Conservation (phyloP, 2,329 filamentous ascomycete species). For the Coniochaeta ligniaria region DNA sequence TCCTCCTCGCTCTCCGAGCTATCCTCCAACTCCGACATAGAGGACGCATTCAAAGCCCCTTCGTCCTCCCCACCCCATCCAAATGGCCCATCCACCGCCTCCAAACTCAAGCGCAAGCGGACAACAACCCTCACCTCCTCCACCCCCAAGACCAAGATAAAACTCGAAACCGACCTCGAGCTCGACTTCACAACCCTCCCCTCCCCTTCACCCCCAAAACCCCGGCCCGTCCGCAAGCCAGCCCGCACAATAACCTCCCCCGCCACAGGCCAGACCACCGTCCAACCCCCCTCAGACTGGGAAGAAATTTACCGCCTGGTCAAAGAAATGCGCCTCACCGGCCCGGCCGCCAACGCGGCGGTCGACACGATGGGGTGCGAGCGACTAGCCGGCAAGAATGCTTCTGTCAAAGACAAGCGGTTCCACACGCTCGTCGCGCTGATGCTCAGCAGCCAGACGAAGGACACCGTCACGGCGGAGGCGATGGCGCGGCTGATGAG, state of each 20-base stretch:
- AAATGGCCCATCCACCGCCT: slow-evolving; percentile 3
- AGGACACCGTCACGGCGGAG: slow-evolving; percentile 81
- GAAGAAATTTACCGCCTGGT: slow-evolving; percentile 71
- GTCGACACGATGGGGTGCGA: slow-evolving; percentile 99
- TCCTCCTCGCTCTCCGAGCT: slow-evolving; percentile 4
- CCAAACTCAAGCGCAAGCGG: slow-evolving; percentile 22
- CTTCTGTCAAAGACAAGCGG: slow-evolving; percentile 51
- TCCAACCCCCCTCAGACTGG: slow-evolving; percentile 71
- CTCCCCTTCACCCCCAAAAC: slow-evolving; percentile 17
- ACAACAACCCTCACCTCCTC: slow-evolving; percentile 18
- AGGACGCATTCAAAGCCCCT: slow-evolving; percentile 18
- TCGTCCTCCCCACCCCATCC: slow-evolving; percentile 1
- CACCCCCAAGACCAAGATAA: slow-evolving; percentile 17
- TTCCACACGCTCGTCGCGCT: slow-evolving; percentile 83
- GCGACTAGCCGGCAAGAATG: slow-evolving; percentile 51
- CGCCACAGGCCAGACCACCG: slow-evolving; percentile 21
- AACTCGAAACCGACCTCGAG: slow-evolving; percentile 3
- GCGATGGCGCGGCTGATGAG: slow-evolving; percentile 75
- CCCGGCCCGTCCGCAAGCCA: slow-evolving; percentile 31
- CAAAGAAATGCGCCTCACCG: slow-evolving; percentile 62
- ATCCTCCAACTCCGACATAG: slow-evolving; percentile 19
- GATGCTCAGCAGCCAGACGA: slow-evolving; percentile 90
- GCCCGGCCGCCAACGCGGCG: slow-evolving; percentile 62
- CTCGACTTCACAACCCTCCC: slow-evolving; percentile 18
- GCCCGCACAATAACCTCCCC: slow-evolving; percentile 25